A percentile compares a stretch with the other conserved stretches of the same genome.
Conservation (phyloP, 768 basidiomycete species). For the Holtermannia corniformis region DNA sequence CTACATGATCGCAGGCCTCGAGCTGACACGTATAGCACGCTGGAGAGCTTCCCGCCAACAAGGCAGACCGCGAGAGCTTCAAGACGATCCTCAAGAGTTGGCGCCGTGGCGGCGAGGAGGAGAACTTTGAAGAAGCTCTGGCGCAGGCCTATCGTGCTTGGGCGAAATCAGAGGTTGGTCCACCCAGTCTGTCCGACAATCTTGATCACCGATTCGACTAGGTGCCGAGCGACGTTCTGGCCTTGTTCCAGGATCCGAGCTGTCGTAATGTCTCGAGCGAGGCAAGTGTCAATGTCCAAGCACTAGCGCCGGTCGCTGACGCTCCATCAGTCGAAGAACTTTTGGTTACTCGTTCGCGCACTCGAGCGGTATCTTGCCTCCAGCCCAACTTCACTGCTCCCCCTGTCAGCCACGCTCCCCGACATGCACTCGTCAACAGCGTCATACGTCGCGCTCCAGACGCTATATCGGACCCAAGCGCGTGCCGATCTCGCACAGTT, state of each 20-base stretch:
- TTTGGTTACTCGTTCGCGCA: conserved; percentile 69
- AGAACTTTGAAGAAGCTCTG: conserved; percentile 94
- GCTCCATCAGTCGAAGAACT: conserved; percentile 49
- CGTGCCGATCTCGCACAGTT: conserved; percentile 35
- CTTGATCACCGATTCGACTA: conserved; percentile 13
- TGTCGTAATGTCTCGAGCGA: conserved; percentile 45
- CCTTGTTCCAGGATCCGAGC: conserved; percentile 57
- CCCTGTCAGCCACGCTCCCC: conserved; percentile 75
- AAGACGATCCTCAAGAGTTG: conserved; percentile 56
- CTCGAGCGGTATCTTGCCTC: conserved; percentile 53
- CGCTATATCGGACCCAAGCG: conserved; percentile 68
- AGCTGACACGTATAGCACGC: conserved; percentile 50
- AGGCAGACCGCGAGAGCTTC: conserved; percentile 65
- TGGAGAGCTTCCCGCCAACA: conserved; percentile 51
- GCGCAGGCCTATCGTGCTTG: conserved; percentile 76
- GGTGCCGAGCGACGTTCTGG: conserved; percentile 60
- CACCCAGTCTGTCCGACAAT: conserved; percentile 11
- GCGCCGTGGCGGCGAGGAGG: conserved; percentile 73
- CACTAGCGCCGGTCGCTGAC: not conserved
- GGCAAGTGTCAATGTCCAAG: conserved; percentile 21
- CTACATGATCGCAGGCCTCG: not conserved
- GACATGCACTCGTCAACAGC: conserved; percentile 92
- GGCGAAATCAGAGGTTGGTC: conserved; percentile 49
- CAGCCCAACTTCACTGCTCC: conserved; percentile 55
- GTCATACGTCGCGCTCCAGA: conserved; percentile 74